Conservation (phyloP, 169 alveolate genomes). For the Miamiensis avidus region DNA sequence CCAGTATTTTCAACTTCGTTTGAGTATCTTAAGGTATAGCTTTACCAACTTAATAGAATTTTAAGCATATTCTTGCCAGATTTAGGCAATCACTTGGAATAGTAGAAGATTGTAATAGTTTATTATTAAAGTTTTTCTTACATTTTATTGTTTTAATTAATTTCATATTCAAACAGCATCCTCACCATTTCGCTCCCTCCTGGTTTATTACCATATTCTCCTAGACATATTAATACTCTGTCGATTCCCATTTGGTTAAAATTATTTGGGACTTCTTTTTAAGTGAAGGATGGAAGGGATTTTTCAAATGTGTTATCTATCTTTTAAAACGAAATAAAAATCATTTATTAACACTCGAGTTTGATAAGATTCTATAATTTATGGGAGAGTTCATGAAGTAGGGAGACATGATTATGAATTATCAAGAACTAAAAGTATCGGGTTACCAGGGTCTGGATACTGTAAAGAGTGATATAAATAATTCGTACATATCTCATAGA, state of each 20-base stretch:
- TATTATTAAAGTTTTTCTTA: too few species aligned
- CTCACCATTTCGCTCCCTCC: conserved; percentile 39
- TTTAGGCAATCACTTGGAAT: conserved; percentile 34
- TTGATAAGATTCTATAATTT: background rate
- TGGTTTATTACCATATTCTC: conserved; percentile 45
- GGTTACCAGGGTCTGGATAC: background rate
- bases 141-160: too few species aligned
- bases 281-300: conserved; percentile 51
- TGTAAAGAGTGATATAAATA: background rate
- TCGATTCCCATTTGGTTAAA: conserved; percentile 22
- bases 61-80: conserved; percentile 39
- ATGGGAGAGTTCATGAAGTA: background rate
- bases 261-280: conserved; percentile 44
- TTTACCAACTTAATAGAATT: conserved; percentile 42
- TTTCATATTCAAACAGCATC: background rate
- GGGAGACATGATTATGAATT: background rate
- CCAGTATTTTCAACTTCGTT: conserved; percentile 13
- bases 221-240: conserved; percentile 31
- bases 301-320: conserved; percentile 23
- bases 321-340: too few species aligned
- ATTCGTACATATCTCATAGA: background rate
- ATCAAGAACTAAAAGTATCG: background rate
- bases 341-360: too few species aligned
- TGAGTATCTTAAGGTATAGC: conserved; percentile 29
- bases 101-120: conserved; percentile 11